Evolutionary conservation across 2,329 filamentous ascomycete genomes (phyloP), one percentile per base, ranked within the genome.

Genomic region (Botryotinia globosa): DNA sequence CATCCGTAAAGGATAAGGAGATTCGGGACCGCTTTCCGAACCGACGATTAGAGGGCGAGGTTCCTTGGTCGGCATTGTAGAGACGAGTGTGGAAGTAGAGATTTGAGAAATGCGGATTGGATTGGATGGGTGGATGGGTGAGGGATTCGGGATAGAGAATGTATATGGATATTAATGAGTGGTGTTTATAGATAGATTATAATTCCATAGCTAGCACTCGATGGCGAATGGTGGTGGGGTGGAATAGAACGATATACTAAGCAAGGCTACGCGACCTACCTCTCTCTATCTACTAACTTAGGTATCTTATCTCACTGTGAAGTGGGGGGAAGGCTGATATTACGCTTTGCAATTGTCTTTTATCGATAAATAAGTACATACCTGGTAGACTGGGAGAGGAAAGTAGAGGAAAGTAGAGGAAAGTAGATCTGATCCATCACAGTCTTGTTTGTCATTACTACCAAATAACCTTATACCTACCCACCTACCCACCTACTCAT

Each of bases 1-100:
- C 83, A 98, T 90, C 77, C 87, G 89, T 78, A 97, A 87, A 0
- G 96, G 96, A 82, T 90, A 98, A 0, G 96, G 96, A 9, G 88
- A 69, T 78, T 90, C 86, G 20, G 95, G 95, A 4, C 94, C 94
- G 56, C 85, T 82, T 61, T 92, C 89, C 14, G 91, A 85, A 72
- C 95, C 95, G 73, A 93, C 89, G 77, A 96, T 88, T 69, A 87
- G 85, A 64, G 92, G 90, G 74, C 93, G 75, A 86, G 75, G 70
- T 59, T 71, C 70, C 59, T 74, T 45, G 64, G 75, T 71, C 68
- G 72, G 54, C 75, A 76, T 76, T 39, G 9, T n/a, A 34, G 34
- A n/a, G 10, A 9, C 29, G 7, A 3, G 10, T 22, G 45, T 32
- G 22, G n/a, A 12, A 6, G 32, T 62, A 34, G 9, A 22, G 32